Evolutionary conservation across 345 rosid species (phyloP).

Genomic region (Aurinia saxatilis): DNA sequence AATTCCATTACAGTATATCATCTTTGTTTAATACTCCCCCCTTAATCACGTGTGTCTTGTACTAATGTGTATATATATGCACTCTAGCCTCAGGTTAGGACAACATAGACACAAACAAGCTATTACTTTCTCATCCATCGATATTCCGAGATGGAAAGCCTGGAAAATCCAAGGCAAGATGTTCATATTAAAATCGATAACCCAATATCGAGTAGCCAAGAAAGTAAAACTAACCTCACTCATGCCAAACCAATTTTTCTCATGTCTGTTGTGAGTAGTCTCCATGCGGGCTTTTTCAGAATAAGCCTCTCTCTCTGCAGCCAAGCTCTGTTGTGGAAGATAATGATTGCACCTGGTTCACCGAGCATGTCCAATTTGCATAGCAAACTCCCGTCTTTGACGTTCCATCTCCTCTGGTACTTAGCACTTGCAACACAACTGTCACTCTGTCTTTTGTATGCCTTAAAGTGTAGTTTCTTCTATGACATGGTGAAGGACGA

Average conservation of each 20-base stretch:
- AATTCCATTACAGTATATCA: conserved; percentile 15
- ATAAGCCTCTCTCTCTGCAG: conserved; percentile 46
- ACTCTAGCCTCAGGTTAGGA: neutral
- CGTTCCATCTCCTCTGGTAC: conserved; percentile 41
- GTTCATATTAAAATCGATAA: conserved; percentile 15
- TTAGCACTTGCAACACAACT: conserved; percentile 33
- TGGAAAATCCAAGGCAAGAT: conserved; percentile 8
- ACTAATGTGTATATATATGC: conserved; percentile 13
- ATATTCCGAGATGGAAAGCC: conserved; percentile 12
- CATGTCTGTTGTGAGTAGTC: conserved; percentile 21
- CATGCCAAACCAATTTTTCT: conserved; percentile 14
- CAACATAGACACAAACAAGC: conserved; percentile 11
- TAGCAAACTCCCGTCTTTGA: conserved; percentile 31
- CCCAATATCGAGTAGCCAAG: neutral
- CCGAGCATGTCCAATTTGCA: conserved; percentile 23
- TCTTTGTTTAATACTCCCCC: conserved; percentile 12
- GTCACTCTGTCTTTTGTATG: conserved; percentile 32
- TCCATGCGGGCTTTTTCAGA: conserved; percentile 54
- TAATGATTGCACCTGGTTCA: conserved; percentile 25
- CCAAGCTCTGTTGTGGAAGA: conserved; percentile 52
- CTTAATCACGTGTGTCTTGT: conserved; percentile 16
- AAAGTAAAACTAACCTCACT: neutral
- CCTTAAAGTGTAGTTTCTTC: conserved; percentile 33
- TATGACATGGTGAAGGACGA: conserved; percentile 41
- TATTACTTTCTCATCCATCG: neutral